A percentile compares a stretch with the other conserved stretches of the same genome.
Conservation (phyloP, 1,284 basidiomycete genomes). For the Boletus sp. region DNA sequence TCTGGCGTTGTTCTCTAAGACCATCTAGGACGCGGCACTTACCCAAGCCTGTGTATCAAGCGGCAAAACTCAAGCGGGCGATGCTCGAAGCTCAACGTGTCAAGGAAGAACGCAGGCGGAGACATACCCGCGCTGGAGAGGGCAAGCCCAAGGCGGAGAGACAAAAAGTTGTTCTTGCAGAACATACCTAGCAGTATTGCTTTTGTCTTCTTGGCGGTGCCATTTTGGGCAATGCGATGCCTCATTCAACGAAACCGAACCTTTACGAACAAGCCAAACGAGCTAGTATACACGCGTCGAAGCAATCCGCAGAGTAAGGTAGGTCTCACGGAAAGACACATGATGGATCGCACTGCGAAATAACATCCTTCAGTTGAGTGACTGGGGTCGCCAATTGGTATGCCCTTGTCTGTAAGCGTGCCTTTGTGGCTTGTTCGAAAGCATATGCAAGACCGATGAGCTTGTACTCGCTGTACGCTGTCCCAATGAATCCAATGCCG, state of each 20-base stretch:
- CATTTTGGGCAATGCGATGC: constrained; percentile 7
- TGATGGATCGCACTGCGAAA: constrained; percentile 18
- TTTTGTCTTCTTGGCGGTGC: constrained; percentile 11
- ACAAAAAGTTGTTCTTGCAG: constrained; percentile 78
- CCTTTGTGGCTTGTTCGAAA: constrained; percentile 53
- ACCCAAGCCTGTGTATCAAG: constrained; percentile 87
- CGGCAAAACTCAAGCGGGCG: constrained; percentile 83
- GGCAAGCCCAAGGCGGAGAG: constrained; percentile 90
- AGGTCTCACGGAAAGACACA: background rate
- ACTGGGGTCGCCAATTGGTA: constrained; percentile 45
- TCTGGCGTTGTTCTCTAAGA: constrained; percentile 10
- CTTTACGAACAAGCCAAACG: background rate
- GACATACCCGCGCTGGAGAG: constrained; percentile 80
- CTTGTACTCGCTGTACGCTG: constrained; percentile 47
- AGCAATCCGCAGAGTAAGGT: constrained; percentile 4
- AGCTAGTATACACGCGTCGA: constrained; percentile 4
- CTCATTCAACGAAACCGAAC: constrained; percentile 1
- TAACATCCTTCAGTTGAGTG: constrained; percentile 46
- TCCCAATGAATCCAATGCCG: constrained; percentile 50
- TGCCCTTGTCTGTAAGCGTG: constrained; percentile 39
- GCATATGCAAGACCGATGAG: constrained; percentile 49
- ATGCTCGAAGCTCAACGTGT: constrained; percentile 88
- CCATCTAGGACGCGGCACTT: constrained; percentile 76
- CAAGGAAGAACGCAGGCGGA: constrained; percentile 92
- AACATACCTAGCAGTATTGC: constrained; percentile 54